These are phyloP conservation scores for Teratosphaeria destructans DNA, from an alignment of 2,329 filamentous ascomycete species.

Conservation along the genomic window DNA sequence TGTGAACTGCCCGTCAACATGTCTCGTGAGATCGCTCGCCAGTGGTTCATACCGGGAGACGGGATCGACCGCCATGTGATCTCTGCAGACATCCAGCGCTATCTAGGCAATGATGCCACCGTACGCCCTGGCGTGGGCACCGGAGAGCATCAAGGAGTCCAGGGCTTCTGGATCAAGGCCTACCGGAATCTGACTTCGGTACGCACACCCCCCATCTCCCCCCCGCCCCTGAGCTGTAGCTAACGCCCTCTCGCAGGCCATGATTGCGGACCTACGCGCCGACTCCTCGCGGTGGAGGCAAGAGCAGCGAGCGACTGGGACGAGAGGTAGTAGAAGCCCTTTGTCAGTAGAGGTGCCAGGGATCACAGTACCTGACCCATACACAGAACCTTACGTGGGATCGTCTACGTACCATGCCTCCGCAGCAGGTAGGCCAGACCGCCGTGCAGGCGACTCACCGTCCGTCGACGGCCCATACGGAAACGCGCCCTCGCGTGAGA, in stretches of 20 bases:
- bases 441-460: constrained; percentile 28
- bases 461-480: constrained; percentile 22
- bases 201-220: constrained; percentile 13
- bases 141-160: constrained; percentile 36
- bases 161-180: constrained; percentile 42
- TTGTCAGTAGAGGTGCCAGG: constrained; percentile 30
- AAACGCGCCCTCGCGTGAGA: constrained; percentile 9
- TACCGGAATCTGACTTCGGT: constrained; percentile 42
- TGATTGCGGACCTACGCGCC: constrained; percentile 40
- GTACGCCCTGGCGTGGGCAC: constrained; percentile 37
- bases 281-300: constrained; percentile 38
- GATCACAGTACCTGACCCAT: constrained; percentile 28
- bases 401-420: constrained; percentile 33
- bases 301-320: constrained; percentile 26
- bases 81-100: constrained; percentile 42
- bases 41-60: constrained; percentile 41
- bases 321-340: constrained; percentile 38
- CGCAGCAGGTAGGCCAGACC: constrained; percentile 32
- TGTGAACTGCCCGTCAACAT: constrained; percentile 10
- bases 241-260: constrained; percentile 28
- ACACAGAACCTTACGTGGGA: constrained; percentile 20
- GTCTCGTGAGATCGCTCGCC: constrained; percentile 27
- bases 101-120: constrained; percentile 41
- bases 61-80: constrained; percentile 44
- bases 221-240: background rate